These are phyloP conservation scores for Xerocomus minutiporus DNA, from an alignment of 1,284 basidiomycete genomes.

Conservation along the genomic window DNA sequence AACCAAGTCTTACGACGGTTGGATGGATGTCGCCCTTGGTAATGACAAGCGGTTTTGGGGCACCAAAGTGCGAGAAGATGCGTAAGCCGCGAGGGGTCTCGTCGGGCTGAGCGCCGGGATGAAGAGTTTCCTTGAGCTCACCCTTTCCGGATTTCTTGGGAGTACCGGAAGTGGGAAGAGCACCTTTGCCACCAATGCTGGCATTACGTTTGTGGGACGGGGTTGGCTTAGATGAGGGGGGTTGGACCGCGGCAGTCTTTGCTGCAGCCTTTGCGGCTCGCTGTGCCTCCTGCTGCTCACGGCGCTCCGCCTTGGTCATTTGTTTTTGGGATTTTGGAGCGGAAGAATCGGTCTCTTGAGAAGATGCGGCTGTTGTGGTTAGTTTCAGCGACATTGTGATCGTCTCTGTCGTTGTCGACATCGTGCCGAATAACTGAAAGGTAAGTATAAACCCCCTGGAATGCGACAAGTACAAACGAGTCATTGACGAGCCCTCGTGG, in stretches of 20 bases:
- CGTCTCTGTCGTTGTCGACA: conserved; percentile 30
- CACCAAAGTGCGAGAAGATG: conserved; percentile 80
- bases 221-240: conserved; percentile 19
- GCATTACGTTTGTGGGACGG: conserved; percentile 15
- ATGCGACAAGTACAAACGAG: conserved; percentile 7
- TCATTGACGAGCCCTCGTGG: conserved; percentile 18
- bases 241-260: conserved; percentile 12
- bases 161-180: conserved; percentile 4
- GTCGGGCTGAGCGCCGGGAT: conserved; percentile 26
- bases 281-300: conserved; percentile 75
- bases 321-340: conserved; percentile 50
- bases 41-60: conserved; percentile 57
- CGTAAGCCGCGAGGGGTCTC: conserved; percentile 52
- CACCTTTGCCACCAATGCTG: conserved; percentile 20
- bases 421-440: conserved; percentile 6
- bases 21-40: conserved; percentile 83
- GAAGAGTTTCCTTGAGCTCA: conserved; percentile 22
- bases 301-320: conserved; percentile 75
- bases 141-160: conserved; percentile 25
- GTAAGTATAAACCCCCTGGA: not conserved
- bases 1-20: conserved; percentile 68
- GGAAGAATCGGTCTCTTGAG: conserved; percentile 5
- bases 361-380: conserved; percentile 3
- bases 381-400: conserved; percentile 21
- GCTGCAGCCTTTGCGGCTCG: conserved; percentile 64